A percentile compares a stretch with the other conserved stretches of the same genome.
Conservation (phyloP, 2,329 filamentous ascomycete species). For the Botrytis porri region DNA sequence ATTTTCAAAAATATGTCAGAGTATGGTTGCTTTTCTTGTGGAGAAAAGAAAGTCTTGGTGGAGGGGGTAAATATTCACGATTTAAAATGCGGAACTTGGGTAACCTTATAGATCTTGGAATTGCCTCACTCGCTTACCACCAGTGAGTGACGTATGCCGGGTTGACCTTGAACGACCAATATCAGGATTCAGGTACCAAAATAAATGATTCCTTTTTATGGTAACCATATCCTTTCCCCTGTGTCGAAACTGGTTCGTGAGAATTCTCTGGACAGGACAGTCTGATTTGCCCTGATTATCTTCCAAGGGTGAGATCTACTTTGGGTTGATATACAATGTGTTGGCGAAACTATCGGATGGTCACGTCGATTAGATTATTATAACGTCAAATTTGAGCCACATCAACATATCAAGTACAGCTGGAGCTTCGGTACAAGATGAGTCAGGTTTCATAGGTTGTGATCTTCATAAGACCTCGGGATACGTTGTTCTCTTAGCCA, state of each 20-base stretch:
- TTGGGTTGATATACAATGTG: neutral
- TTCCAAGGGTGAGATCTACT: neutral
- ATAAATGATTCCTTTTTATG: neutral
- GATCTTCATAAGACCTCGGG: neutral
- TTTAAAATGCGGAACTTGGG: slow-evolving; percentile 4
- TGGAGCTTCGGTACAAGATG: neutral
- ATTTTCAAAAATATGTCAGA: neutral
- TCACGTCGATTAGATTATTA: neutral
- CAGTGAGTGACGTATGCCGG: slow-evolving; percentile 11
- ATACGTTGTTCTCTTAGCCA: neutral
- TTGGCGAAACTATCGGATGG: neutral
- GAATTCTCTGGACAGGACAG: neutral
- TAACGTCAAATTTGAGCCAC: neutral
- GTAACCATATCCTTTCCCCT: neutral
- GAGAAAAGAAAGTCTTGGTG: neutral
- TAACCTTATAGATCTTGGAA: neutral
- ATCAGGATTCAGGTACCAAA: slow-evolving; percentile 9
- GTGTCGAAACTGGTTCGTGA: neutral
- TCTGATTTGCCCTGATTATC: neutral
- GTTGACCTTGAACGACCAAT: neutral
- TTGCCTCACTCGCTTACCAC: neutral
- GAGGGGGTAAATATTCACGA: neutral
- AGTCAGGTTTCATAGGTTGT: neutral
- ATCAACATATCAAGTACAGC: neutral
- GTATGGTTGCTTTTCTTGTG: neutral